Base-by-base conservation (phyloP, 1,284 basidiomycete genomes). In the Irpex lacteus region DNA sequence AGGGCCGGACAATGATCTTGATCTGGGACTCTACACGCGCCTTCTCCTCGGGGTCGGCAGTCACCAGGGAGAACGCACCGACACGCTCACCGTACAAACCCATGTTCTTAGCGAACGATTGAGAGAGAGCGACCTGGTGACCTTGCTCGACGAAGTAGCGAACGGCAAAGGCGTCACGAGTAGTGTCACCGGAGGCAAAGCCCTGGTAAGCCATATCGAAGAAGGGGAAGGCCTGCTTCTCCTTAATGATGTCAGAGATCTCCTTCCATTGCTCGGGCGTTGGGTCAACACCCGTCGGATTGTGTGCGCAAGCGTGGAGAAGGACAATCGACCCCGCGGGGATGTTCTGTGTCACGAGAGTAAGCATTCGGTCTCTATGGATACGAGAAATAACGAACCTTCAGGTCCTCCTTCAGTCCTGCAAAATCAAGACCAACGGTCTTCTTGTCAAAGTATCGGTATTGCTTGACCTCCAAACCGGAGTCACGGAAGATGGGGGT, bases 61-160 rank as follows among this genome's bases (percentile, higher is more conserved):
- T 88, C 60, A 91, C 88, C 71, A 98, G 77, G 21, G 94, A 96
- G 85, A 99, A 95, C n/a, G 94, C 91, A 19, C 96, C 96, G 64
- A 95, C 94, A 74, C 96, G 94, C 80, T 98, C 96, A 69, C 96
- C 98, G 77, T 99, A 99, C 49, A 99, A 85, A 66, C 98, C 97
- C 86, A 98, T 97, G 84, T 99, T 99, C 86, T 99, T 99, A 62
- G 98, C 98, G 78, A 98, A 99, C 61, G 94, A 96, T 79, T 99
- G 98, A 66, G 90, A 83, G 56, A 96, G 85, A 13, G 94, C 91
- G 68, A 96, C 80, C 72, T 94, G 91, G 79, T 96, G 94, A 50
- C 94, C 94, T 76, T 95, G 81, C 57, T 88, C 82, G 62, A 98
- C 94, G 79, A 99, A 99, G 82, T 98, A 88, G 67, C 98, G 92